Evolutionary conservation across 305 asterid species (phyloP).

Genomic region (Solanum aculeatissimum): DNA sequence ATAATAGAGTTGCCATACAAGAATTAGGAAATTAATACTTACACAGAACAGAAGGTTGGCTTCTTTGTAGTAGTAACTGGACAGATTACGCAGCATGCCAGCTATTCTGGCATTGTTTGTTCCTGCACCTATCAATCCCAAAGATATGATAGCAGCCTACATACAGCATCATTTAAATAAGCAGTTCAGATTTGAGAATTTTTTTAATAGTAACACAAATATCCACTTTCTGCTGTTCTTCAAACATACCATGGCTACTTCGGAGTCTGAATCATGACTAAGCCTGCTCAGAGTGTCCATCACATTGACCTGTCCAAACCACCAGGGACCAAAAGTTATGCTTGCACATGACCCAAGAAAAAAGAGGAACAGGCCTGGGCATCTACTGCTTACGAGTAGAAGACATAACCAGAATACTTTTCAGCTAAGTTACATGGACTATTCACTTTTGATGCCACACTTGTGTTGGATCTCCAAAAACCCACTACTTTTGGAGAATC

Average conservation of each 20-base stretch:
- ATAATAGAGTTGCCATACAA: not conserved
- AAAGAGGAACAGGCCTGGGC: not conserved
- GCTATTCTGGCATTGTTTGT: conserved; percentile 98
- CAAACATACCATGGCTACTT: conserved; percentile 80
- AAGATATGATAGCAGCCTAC: conserved; percentile 80
- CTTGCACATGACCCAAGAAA: not conserved
- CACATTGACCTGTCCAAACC: conserved; percentile 70
- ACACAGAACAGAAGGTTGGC: conserved; percentile 94
- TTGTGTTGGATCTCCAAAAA: too few relatives aligned
- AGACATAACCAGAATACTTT: not conserved
- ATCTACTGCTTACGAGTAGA: not conserved
- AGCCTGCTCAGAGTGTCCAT: conserved; percentile 99
- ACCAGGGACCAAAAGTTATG: not conserved
- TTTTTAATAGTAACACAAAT: not conserved
- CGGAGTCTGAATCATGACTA: conserved; percentile 93
- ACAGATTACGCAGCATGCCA: conserved; percentile 93
- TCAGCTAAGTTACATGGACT: too few relatives aligned
- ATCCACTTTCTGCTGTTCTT: not conserved
- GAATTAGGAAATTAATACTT: conserved; percentile 15
- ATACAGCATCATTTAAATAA: conserved; percentile 11
- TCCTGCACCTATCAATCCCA: conserved; percentile 98
- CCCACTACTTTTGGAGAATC: too few relatives aligned
- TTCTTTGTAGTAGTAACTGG: conserved; percentile 94
- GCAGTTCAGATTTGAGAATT: not conserved
- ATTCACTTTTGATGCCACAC: too few relatives aligned